phyloP scores from a whole-genome alignment of 2,329 filamentous ascomycete genomes.

The Nemania serpens region DNA sequence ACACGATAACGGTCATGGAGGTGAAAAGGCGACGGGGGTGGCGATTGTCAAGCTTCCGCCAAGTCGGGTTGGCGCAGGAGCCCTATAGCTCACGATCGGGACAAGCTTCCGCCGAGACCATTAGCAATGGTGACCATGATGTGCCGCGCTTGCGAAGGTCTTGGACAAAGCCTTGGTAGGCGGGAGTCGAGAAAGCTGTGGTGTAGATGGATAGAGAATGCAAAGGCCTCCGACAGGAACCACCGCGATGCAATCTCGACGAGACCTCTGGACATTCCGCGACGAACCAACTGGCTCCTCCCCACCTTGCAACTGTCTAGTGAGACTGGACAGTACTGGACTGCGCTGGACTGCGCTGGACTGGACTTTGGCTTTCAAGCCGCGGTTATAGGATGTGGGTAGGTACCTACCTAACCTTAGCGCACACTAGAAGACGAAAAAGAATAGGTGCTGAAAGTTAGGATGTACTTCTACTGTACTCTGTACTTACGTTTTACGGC shows the following conservation, averaged over 20 bases:
- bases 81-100: neutral
- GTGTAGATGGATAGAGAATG: neutral
- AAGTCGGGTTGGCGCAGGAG: slow-evolving; percentile 25
- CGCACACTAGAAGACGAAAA: neutral
- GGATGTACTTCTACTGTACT: neutral
- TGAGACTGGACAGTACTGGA: too few species aligned
- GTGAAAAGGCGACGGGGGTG: neutral
- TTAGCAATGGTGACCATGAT: neutral
- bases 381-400: neutral
- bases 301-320: neutral
- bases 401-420: too few species aligned
- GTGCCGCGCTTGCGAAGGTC: neutral
- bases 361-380: slow-evolving; percentile 25
- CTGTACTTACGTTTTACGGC: neutral
- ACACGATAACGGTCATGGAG: neutral
- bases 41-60: slow-evolving; percentile 28
- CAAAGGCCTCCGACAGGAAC: too few species aligned
- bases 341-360: too few species aligned
- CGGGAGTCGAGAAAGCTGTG: too few species aligned
- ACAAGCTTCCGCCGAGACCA: slow-evolving; percentile 25
- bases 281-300: too few species aligned
- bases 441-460: neutral
- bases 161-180: neutral
- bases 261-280: neutral
- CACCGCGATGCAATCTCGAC: slow-evolving; percentile 6